Conservation (phyloP, 371 early-diverging fungal species). For the Coemansia sp. region DNA sequence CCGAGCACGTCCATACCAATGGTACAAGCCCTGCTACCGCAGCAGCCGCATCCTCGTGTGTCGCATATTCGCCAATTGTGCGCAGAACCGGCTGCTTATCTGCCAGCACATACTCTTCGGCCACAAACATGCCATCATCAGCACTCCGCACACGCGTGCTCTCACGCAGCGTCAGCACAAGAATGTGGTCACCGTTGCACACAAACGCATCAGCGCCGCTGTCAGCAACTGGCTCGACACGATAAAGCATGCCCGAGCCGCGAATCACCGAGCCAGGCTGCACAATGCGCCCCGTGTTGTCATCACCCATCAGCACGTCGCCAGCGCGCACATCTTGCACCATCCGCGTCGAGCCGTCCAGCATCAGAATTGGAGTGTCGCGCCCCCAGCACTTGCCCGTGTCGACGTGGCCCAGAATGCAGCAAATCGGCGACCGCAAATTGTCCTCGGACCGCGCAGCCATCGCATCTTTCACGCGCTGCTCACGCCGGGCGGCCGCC, state of each 20-base stretch:
- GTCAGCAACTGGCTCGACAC: conserved; percentile 19
- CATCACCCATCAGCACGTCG: conserved; percentile 51
- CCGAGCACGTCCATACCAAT: conserved; percentile 40
- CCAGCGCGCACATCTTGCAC: conserved; percentile 42
- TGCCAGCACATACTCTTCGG: conserved; percentile 1
- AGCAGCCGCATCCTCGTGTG: conserved; percentile 23
- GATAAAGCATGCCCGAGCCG: conserved; percentile 42
- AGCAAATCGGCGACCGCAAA: conserved; percentile 98
- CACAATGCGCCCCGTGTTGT: conserved; percentile 41
- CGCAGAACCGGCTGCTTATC: background rate
- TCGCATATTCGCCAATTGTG: conserved; percentile 16
- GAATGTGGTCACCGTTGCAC: conserved; percentile 50
- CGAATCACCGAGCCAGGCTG: conserved; percentile 40
- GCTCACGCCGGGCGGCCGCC: conserved; percentile 72
- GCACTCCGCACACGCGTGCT: conserved; percentile 11
- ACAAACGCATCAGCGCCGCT: conserved; percentile 38
- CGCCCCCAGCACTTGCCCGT: conserved; percentile 74
- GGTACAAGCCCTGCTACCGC: conserved; percentile 26
- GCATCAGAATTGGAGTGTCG: conserved; percentile 47
- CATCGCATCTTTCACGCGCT: conserved; percentile 75
- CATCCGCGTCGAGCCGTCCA: conserved; percentile 32
- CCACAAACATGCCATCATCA: background rate
- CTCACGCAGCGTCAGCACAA: conserved; percentile 32
- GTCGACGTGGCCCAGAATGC: conserved; percentile 99
- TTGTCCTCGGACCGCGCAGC: conserved; percentile 84